Evolutionary conservation across 768 basidiomycete species (phyloP).

Genomic region (Auriscalpium microsporum): DNA sequence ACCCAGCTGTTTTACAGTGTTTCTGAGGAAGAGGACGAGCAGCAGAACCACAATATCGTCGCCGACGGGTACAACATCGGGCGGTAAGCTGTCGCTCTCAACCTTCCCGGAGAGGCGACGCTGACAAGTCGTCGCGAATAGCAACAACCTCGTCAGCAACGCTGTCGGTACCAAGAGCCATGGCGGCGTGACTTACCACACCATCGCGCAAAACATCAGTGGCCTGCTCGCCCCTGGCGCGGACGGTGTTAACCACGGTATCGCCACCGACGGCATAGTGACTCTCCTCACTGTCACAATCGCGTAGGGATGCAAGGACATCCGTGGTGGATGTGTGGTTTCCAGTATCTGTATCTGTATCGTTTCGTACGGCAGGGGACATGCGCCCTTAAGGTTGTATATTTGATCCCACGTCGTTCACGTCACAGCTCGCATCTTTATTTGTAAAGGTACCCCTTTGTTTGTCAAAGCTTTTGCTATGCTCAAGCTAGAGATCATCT

Average conservation of each 20-base stretch:
- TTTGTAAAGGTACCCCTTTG: too few species aligned
- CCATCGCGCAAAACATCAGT: conserved; percentile 34
- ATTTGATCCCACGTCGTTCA: too few species aligned
- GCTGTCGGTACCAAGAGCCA: conserved; percentile 33
- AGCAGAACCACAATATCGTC: conserved; percentile 32
- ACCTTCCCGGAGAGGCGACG: background rate
- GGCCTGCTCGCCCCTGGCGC: conserved; percentile 44
- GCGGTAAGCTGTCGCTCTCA: conserved; percentile 22
- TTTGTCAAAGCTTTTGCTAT: too few species aligned
- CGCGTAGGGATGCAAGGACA: conserved; percentile 12
- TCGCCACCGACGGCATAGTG: conserved; percentile 51
- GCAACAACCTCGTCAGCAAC: conserved; percentile 30
- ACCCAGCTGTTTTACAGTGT: too few species aligned
- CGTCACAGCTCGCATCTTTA: too few species aligned
- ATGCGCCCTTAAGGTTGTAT: too few species aligned
- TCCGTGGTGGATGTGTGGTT: too few species aligned
- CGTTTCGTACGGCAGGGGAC: too few species aligned
- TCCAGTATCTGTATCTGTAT: too few species aligned
- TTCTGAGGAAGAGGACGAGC: conserved; percentile 16
- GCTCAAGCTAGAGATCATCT: too few species aligned
- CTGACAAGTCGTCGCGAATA: conserved; percentile 7
- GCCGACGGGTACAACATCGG: conserved; percentile 45
- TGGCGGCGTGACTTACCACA: conserved; percentile 38
- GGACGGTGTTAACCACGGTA: conserved; percentile 44
- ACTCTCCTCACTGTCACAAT: conserved; percentile 44